A percentile compares a stretch with the other conserved stretches of the same genome.
Evolutionary conservation across 2,329 filamentous ascomycete genomes (phyloP).

Genomic region (Fusarium duplospermum): DNA sequence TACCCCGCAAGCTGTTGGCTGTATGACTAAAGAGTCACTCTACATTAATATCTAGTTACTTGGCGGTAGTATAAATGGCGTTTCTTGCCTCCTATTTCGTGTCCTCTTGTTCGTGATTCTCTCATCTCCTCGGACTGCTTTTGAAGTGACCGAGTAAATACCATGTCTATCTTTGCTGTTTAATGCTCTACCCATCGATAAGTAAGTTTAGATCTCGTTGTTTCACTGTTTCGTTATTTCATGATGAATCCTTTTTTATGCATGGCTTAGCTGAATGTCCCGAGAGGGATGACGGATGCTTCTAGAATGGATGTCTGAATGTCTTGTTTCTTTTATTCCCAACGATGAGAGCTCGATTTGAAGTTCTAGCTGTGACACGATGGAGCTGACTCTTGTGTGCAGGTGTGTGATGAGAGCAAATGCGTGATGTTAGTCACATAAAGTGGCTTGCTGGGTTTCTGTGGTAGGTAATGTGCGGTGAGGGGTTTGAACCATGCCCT

Average conservation of each 20-base stretch:
- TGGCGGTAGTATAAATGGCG: conserved; percentile 29
- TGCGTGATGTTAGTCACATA: background rate
- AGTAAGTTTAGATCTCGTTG: conserved; percentile 19
- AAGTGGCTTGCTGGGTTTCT: background rate
- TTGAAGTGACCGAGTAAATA: background rate
- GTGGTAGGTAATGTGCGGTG: background rate
- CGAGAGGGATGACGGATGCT: conserved; percentile 39
- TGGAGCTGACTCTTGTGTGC: conserved; percentile 10
- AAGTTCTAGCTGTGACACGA: background rate
- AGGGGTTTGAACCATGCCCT: background rate
- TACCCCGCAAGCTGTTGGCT: conserved; percentile 36
- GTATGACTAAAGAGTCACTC: conserved; percentile 16
- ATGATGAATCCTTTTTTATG: conserved; percentile 48
- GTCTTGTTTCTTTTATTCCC: background rate
- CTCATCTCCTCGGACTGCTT: background rate
- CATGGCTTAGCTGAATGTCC: conserved; percentile 51
- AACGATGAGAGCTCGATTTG: background rate
- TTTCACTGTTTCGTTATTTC: background rate
- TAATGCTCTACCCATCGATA: background rate
- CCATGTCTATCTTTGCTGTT: background rate
- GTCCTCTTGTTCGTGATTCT: background rate
- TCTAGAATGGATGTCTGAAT: conserved; percentile 48
- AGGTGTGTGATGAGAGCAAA: background rate
- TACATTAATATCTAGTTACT: conserved; percentile 13
- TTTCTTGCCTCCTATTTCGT: background rate